Conservation (phyloP, 257 asterid genomes). For the Penstemon newberryi region DNA sequence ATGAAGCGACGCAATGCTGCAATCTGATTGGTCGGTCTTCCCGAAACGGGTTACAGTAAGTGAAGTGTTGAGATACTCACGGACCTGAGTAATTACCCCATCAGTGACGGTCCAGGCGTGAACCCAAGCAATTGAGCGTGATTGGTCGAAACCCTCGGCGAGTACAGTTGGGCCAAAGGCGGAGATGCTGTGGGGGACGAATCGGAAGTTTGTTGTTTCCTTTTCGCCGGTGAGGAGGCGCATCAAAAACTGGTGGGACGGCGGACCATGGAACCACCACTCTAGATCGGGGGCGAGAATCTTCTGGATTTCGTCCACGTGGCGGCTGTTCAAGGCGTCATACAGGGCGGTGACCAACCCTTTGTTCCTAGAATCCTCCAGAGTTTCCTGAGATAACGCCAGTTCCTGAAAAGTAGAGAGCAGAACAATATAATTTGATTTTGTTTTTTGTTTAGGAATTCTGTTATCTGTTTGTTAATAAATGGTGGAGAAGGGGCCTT, state of each 20-base stretch:
- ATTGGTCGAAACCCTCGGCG: conserved; percentile 78
- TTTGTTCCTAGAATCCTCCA: conserved; percentile 79
- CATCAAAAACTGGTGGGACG: conserved; percentile 95
- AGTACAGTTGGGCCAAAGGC: conserved; percentile 80
- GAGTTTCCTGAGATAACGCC: conserved; percentile 73
- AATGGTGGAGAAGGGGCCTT: conserved; percentile 13
- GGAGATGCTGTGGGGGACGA: conserved; percentile 65
- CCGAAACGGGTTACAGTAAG: conserved; percentile 80
- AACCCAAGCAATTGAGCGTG: conserved; percentile 75
- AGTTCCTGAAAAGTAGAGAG: conserved; percentile 46
- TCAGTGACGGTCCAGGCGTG: conserved; percentile 98
- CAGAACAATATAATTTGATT: not conserved
- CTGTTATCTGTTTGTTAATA: not conserved
- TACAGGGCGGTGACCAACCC: conserved; percentile 99
- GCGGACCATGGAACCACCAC: conserved; percentile 99
- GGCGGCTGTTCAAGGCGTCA: conserved; percentile 82
- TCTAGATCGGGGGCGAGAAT: conserved; percentile 92
- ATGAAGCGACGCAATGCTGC: conserved; percentile 42
- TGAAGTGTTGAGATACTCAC: conserved; percentile 95
- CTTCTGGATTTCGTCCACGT: conserved; percentile 69
- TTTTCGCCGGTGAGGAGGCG: conserved; percentile 83
- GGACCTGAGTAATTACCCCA: conserved; percentile 94
- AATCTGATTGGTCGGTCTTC: conserved; percentile 37
- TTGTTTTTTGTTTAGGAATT: not conserved
- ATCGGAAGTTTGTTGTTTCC: conserved; percentile 45